phyloP scores from a whole-genome alignment of 495 filamentous ascomycete genomes.

The Physcia stellaris region DNA sequence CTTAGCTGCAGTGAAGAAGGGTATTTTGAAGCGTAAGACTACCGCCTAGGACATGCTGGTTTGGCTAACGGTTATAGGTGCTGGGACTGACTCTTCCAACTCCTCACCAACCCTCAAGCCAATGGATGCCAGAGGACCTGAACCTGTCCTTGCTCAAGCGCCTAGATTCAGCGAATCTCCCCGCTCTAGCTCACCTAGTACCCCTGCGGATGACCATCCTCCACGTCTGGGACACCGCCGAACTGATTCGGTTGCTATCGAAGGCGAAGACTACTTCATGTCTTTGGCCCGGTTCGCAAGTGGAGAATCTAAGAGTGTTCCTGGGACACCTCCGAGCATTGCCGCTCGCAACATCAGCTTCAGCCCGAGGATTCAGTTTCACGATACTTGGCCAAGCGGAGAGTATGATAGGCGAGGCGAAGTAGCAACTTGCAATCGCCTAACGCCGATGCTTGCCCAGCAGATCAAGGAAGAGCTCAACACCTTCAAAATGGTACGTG shows the following conservation, averaged over 20 bases:
- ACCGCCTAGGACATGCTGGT: neutral
- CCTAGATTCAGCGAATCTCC: constrained; percentile 61
- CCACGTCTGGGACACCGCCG: constrained; percentile 39
- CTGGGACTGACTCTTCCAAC: constrained; percentile 46
- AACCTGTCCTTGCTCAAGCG: constrained; percentile 38
- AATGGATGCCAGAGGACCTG: constrained; percentile 32
- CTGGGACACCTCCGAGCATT: constrained; percentile 56
- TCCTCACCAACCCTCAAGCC: constrained; percentile 52
- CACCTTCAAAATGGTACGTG: constrained; percentile 93
- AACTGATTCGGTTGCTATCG: constrained; percentile 54
- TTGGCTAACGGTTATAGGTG: constrained; percentile 26
- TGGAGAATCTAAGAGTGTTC: constrained; percentile 57
- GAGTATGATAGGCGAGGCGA: constrained; percentile 97
- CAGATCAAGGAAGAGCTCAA: constrained; percentile 99
- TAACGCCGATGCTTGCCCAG: constrained; percentile 93
- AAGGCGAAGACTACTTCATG: constrained; percentile 80
- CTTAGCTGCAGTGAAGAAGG: constrained; percentile 77
- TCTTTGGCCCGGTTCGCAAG: constrained; percentile 49
- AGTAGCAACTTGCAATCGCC: constrained; percentile 91
- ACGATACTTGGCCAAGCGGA: constrained; percentile 88
- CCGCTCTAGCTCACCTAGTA: constrained; percentile 68
- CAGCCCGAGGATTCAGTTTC: constrained; percentile 84
- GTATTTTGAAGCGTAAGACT: constrained; percentile 82
- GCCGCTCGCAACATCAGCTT: constrained; percentile 64
- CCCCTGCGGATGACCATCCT: constrained; percentile 58